Evolutionary conservation across 2,329 filamentous ascomycete genomes (phyloP).

Genomic region (Colletotrichum paranaense): DNA sequence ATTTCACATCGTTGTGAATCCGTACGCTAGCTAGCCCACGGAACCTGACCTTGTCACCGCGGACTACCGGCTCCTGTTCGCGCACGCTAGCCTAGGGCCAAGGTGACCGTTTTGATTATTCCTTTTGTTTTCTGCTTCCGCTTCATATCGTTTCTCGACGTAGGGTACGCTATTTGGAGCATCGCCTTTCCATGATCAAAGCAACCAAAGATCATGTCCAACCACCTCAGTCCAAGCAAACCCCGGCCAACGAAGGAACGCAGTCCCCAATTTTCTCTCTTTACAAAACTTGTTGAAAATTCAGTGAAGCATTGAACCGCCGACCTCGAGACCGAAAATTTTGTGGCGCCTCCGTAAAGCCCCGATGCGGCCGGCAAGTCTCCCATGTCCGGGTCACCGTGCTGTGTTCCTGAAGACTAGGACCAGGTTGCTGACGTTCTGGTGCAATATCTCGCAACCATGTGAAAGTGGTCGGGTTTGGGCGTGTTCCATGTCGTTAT

Average conservation of each 20-base stretch:
- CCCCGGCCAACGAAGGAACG: background rate
- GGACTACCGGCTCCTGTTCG: background rate
- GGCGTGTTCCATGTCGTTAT: background rate
- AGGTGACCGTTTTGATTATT: background rate
- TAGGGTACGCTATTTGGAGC: background rate
- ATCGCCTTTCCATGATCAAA: background rate
- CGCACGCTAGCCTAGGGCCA: background rate
- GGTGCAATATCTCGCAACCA: background rate
- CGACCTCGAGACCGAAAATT: conserved; percentile 7
- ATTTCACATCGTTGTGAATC: too few species aligned
- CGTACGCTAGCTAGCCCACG: background rate
- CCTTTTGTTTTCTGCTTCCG: background rate
- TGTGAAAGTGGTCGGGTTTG: background rate
- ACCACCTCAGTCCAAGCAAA: background rate
- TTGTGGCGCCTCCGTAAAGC: background rate
- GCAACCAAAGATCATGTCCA: background rate
- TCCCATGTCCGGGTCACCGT: background rate
- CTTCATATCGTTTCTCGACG: background rate
- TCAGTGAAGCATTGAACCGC: background rate
- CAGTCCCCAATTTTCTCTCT: background rate
- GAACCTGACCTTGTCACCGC: background rate
- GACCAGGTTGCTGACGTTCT: background rate
- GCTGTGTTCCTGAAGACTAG: background rate
- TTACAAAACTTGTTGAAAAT: background rate
- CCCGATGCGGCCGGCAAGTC: background rate